Percentiles rank a stretch among this genome's conserved stretches.
Evolutionary conservation across 805 yeast genomes (phyloP).

Genomic region (Lipomyces mesembrius): DNA sequence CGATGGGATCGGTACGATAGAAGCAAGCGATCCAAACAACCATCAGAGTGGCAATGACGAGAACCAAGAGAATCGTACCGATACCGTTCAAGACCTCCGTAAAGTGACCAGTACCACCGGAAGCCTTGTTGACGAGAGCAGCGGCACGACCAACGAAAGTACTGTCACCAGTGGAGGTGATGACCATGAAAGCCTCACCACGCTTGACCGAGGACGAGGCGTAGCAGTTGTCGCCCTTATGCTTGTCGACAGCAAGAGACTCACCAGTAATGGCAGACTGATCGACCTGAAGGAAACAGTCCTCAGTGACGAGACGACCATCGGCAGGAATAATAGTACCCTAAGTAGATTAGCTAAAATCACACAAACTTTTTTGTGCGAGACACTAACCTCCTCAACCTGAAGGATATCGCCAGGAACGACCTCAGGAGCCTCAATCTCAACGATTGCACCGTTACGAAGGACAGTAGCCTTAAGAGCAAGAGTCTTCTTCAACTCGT

Average conservation of each 20-base stretch:
- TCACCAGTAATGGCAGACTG: constrained; percentile 98
- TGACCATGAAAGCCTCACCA: constrained; percentile 93
- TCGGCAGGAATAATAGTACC: constrained; percentile 93
- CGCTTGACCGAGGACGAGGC: constrained; percentile 94
- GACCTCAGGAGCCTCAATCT: constrained; percentile 79
- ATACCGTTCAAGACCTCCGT: constrained; percentile 97
- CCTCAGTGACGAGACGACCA: constrained; percentile 87
- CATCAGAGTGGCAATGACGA: constrained; percentile 84
- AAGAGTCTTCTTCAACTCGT: constrained; percentile 91
- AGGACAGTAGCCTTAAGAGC: constrained; percentile 87
- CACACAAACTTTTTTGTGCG: too few species aligned
- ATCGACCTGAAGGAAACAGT: constrained; percentile 85
- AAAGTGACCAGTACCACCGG: constrained; percentile 93
- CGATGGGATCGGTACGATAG: constrained; percentile 89
- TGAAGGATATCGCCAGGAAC: constrained; percentile 95
- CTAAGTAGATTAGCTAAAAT: neutral
- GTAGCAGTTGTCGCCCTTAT: constrained; percentile 81
- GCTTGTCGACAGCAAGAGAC: constrained; percentile 93
- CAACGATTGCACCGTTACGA: constrained; percentile 78
- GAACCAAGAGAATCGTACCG: constrained; percentile 87
- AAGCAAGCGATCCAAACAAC: constrained; percentile 92
- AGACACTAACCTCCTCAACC: constrained; percentile 64
- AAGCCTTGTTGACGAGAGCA: constrained; percentile 91
- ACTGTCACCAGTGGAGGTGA: constrained; percentile 92
- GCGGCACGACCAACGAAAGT: constrained; percentile 98